A percentile compares a stretch with the other conserved stretches of the same genome.
phyloP scores from a whole-genome alignment of 1,284 basidiomycete species.

The Austropuccinia psidii region DNA sequence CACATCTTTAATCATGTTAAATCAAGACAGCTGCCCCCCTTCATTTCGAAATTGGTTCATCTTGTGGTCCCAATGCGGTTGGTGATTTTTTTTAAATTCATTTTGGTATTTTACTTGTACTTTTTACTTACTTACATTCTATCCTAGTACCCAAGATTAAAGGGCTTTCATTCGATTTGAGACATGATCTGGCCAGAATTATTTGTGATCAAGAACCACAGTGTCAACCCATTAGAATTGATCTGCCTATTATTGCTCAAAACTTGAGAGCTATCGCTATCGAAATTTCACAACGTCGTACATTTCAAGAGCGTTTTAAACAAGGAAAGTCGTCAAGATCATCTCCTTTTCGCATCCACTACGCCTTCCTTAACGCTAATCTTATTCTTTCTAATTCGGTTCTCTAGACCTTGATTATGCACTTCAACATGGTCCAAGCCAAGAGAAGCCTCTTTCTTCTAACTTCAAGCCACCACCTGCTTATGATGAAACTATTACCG shows the following conservation, averaged over 20 bases:
- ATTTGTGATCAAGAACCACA: constrained; percentile 28
- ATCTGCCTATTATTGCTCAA: constrained; percentile 22
- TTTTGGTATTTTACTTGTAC: neutral
- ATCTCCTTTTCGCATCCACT: neutral
- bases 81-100: neutral
- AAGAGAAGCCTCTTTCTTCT: neutral
- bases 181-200: constrained; percentile 30
- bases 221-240: constrained; percentile 21
- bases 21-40: constrained; percentile 18
- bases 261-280: constrained; percentile 26
- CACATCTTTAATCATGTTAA: constrained; percentile 4
- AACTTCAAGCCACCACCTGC: constrained; percentile 21
- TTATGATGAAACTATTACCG: neutral
- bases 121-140: neutral
- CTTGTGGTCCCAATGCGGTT: constrained; percentile 27
- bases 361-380: neutral
- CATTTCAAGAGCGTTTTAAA: constrained; percentile 33
- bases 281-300: constrained; percentile 32
- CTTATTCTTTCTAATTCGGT: neutral
- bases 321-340: neutral
- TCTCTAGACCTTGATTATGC: constrained; percentile 23
- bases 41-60: constrained; percentile 33
- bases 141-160: constrained; percentile 12
- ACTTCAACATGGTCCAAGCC: constrained; percentile 18
- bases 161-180: neutral